A percentile compares a stretch with the other conserved stretches of the same genome.
phyloP scores from a whole-genome alignment of 129 eudicot species.

The Flaveria brownii region DNA sequence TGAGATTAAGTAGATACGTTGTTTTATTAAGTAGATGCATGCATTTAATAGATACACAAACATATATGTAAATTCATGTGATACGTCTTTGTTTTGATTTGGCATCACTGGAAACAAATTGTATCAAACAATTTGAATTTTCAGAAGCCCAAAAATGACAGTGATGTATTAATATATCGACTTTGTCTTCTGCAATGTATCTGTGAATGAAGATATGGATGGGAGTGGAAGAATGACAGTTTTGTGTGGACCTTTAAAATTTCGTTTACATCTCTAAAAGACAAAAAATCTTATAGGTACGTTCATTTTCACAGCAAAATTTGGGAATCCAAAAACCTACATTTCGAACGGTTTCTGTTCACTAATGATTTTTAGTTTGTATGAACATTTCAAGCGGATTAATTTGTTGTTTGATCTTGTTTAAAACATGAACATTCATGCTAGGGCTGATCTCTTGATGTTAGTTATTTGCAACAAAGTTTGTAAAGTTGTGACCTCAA shows the following conservation, averaged over 20 bases:
- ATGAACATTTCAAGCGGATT: too few species aligned
- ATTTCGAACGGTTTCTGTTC: constrained; percentile 12
- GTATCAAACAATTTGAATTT: constrained; percentile 33
- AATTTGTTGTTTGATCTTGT: too few species aligned
- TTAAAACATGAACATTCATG: too few species aligned
- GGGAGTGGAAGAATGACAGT: constrained; percentile 10
- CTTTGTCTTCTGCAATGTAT: constrained; percentile 42
- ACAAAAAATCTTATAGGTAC: constrained; percentile 30
- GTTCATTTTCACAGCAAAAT: constrained; percentile 17
- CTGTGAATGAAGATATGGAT: constrained; percentile 31
- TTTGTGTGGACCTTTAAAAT: constrained; percentile 30
- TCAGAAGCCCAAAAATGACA: constrained; percentile 37
- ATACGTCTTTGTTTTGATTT: constrained; percentile 8
- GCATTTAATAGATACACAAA: background rate
- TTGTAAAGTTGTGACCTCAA: too few species aligned
- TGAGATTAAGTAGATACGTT: too few species aligned
- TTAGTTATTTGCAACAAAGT: too few species aligned
- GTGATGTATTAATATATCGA: constrained; percentile 23
- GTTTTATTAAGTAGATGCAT: too few species aligned
- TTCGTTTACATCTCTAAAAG: constrained; percentile 30
- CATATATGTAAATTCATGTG: background rate
- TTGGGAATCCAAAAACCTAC: constrained; percentile 32
- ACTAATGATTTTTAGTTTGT: background rate
- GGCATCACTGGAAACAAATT: constrained; percentile 22
- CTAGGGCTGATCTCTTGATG: too few species aligned